Base-by-base conservation (phyloP, 495 filamentous ascomycete genomes). In the Talaromyces nanjingensis region DNA sequence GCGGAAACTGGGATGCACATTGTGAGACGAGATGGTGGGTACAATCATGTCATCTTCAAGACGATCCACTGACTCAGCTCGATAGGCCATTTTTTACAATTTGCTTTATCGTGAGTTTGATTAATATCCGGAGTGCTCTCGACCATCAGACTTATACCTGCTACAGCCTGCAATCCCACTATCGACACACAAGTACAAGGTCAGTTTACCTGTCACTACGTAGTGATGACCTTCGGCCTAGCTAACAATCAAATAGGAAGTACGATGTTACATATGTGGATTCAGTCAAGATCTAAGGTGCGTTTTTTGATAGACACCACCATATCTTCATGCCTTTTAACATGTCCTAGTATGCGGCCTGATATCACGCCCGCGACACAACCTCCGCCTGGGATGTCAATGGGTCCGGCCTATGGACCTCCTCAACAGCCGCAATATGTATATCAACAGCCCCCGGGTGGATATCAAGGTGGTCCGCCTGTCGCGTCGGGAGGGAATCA, bases 271-370 rank as follows among this genome's bases (percentile, higher is more conserved):
- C 65, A 82, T 80, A 62, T 84, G 82, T 65, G 77, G 77, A 60
- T 82, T 79, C 67, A 81, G 73, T 39, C 82, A 84, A 66, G 82
- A 83, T 62, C 65, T 84, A 31, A 74, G 78, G 81, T 81, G 71
- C 58, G 73, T 4, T 3, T n/a, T 60, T 16, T 1, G 24, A 12
- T 27, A 12, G 20, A 18, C 60, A 18, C 8, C 24, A 27, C 45
- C n/a, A 11, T 14, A 2, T 62, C 39, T 49, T 11, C 24, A 52
- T 53, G 16, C 20, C 42, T 62, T 27, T 20, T 25, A 22, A 49
- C 42, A 37, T 49, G 9, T 9, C 25, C 2, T 55, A 63, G 61
- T 34, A 37, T 39, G 52, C 79, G 79, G 6, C 76, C 77, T 33
- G 79, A 81, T 64, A 79, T 81, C 25, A 80, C 74, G 14, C 77